Evolutionary conservation across 129 eudicot genomes (phyloP).

Genomic region (Daucus carota): DH1_v3.0 NC_030388.2:11778501-11779000

Average conservation of each 20-base stretch:
- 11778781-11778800: neutral
- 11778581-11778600: slow-evolving; percentile 43
- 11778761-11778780: neutral
- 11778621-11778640: slow-evolving; percentile 61
- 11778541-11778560: slow-evolving; percentile 38
- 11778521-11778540: slow-evolving; percentile 36
- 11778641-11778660: slow-evolving; percentile 82
- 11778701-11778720: neutral
- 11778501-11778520: slow-evolving; percentile 34
- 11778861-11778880: slow-evolving; percentile 70
- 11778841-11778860: slow-evolving; percentile 79
- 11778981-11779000: slow-evolving; percentile 41
- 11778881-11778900: slow-evolving; percentile 51
- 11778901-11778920: slow-evolving; percentile 24
- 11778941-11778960: slow-evolving; percentile 59
- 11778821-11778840: slow-evolving; percentile 39
- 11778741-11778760: neutral
- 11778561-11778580: slow-evolving; percentile 41
- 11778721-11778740: neutral
- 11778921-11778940: slow-evolving; percentile 56
- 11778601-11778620: slow-evolving; percentile 42
- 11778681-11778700: slow-evolving; percentile 32
- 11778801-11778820: neutral
- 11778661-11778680: slow-evolving; percentile 71
- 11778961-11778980: slow-evolving; percentile 40